Evolutionary conservation across 2,329 filamentous ascomycete species (phyloP).

Genomic region (Hortaea sp.): DNA sequence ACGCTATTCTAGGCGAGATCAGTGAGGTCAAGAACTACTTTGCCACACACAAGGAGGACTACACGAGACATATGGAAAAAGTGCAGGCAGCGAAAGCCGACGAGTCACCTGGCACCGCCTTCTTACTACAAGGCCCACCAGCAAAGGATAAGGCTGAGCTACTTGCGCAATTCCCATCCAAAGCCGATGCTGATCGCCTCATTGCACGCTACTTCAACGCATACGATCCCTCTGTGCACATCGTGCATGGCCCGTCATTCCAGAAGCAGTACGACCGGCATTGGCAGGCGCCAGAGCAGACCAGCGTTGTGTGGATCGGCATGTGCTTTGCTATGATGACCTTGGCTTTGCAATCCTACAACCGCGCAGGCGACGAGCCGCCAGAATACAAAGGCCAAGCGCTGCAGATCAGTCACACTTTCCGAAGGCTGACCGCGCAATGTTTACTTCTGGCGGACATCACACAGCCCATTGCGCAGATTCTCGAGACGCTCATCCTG

Average conservation of each 20-base stretch:
- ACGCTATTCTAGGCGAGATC: constrained; percentile 53
- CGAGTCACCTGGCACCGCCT: constrained; percentile 56
- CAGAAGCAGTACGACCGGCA: constrained; percentile 58
- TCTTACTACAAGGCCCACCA: constrained; percentile 64
- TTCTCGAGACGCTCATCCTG: constrained; percentile 67
- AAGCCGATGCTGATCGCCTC: constrained; percentile 72
- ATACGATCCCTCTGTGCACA: constrained; percentile 51
- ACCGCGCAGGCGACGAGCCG: constrained; percentile 70
- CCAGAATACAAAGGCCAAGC: constrained; percentile 63
- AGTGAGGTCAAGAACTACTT: constrained; percentile 93
- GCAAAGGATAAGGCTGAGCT: constrained; percentile 67
- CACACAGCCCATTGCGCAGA: constrained; percentile 62
- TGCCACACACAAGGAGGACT: constrained; percentile 71
- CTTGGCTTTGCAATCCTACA: constrained; percentile 68
- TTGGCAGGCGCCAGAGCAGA: constrained; percentile 64
- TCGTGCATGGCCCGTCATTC: constrained; percentile 64
- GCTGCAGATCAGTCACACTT: constrained; percentile 41
- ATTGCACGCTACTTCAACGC: constrained; percentile 88
- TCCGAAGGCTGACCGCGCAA: constrained; percentile 64
- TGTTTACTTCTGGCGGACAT: constrained; percentile 68
- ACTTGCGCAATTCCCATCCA: constrained; percentile 67
- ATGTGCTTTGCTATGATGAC: constrained; percentile 67
- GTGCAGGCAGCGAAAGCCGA: constrained; percentile 57
- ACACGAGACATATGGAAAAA: constrained; percentile 70
- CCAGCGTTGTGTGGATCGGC: constrained; percentile 68